phyloP scores from a whole-genome alignment of 352 stramenopile genomes.

The Phytopythium montanum region DNA sequence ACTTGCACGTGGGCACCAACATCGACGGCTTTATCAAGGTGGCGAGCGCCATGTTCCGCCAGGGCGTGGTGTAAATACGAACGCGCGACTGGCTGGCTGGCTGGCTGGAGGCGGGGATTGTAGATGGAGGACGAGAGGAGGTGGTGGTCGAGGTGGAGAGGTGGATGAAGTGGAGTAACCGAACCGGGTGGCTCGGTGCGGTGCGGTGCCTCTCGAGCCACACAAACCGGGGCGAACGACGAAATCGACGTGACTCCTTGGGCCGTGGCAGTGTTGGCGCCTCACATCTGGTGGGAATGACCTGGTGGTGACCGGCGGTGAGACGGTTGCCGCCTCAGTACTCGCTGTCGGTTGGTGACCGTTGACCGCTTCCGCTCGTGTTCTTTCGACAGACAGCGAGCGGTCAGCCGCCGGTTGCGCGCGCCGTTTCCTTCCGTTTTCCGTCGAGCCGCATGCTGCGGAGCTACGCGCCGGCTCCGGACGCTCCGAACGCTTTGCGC shows the following conservation, averaged over 20 bases:
- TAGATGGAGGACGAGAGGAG: neutral
- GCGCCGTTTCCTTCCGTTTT: neutral
- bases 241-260: neutral
- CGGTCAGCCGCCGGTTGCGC: neutral
- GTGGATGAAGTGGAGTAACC: neutral
- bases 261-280: neutral
- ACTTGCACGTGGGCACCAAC: slow-evolving; percentile 90
- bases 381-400: neutral
- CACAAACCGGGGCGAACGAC: neutral
- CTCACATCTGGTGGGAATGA: too few species aligned
- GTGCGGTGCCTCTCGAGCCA: neutral
- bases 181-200: neutral
- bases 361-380: neutral
- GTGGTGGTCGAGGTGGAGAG: neutral
- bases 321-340: neutral
- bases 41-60: slow-evolving; percentile 95
- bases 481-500: neutral
- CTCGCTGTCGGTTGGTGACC: neutral
- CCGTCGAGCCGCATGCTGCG: neutral
- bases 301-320: neutral
- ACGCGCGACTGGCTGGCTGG: neutral
- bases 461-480: neutral
- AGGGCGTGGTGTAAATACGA: slow-evolving; percentile 92
- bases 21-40: slow-evolving; percentile 97
- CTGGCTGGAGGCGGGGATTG: neutral